A percentile compares a stretch with the other conserved stretches of the same genome.
Conservation (phyloP, 1,284 basidiomycete genomes). For the Leccinum pallidistipes region DNA sequence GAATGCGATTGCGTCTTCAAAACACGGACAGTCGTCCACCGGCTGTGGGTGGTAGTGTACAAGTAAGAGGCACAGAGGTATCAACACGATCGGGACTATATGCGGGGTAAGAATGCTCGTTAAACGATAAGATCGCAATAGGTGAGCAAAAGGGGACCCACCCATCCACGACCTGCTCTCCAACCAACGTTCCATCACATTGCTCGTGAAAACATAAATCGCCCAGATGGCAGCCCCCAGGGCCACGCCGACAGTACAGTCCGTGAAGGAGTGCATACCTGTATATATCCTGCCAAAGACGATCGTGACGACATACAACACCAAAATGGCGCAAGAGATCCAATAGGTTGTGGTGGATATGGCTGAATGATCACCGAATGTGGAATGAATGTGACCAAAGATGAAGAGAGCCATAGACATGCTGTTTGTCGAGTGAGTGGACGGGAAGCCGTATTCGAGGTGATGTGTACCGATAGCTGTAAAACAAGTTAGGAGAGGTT, state of each 20-base stretch:
- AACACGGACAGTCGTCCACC: constrained; percentile 96
- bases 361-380: constrained; percentile 33
- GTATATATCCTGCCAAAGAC: constrained; percentile 90
- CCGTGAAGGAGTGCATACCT: constrained; percentile 87
- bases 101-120: not conserved
- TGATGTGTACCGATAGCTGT: constrained; percentile 83
- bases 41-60: constrained; percentile 92
- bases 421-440: constrained; percentile 92
- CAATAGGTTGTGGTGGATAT: constrained; percentile 50
- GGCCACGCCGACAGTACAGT: constrained; percentile 66
- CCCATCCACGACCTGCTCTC: constrained; percentile 53
- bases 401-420: constrained; percentile 86
- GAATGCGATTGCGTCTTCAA: constrained; percentile 96
- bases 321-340: constrained; percentile 46
- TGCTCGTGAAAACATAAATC: constrained; percentile 42
- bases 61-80: constrained; percentile 68
- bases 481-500: not conserved
- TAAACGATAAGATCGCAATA: not conserved
- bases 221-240: constrained; percentile 73
- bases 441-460: constrained; percentile 93
- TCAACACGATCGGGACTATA: constrained; percentile 65
- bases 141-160: constrained; percentile 28
- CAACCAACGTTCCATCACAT: constrained; percentile 52
- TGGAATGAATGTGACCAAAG: constrained; percentile 55
- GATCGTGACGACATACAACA: constrained; percentile 73